These are phyloP conservation scores for Carnegiea gigantea DNA, from an alignment of 179 eudicot species.

Conservation along the genomic window DNA sequence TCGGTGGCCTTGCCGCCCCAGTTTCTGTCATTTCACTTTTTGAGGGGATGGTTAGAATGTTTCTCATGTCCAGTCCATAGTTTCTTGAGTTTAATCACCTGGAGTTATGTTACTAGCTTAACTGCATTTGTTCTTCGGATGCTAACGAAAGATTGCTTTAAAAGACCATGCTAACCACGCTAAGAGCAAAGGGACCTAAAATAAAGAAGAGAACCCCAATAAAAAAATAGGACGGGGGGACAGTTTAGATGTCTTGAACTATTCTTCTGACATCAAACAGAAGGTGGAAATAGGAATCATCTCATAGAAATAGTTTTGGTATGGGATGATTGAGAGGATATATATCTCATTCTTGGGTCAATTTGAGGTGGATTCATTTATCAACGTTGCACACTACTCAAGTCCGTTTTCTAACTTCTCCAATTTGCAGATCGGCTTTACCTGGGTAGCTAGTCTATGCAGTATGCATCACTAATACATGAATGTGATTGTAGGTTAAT, in stretches of 20 bases:
- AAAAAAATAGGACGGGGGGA: not conserved
- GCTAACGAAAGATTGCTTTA: not conserved
- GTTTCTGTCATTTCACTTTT: not conserved
- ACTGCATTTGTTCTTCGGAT: not conserved
- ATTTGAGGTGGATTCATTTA: not conserved
- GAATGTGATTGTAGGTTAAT: slow-evolving; percentile 63
- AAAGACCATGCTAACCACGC: not conserved
- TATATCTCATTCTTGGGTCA: not conserved
- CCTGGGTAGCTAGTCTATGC: not conserved
- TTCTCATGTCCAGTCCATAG: not conserved
- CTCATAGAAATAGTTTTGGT: not conserved
- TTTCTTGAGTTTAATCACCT: not conserved
- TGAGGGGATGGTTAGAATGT: not conserved
- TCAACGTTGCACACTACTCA: not conserved
- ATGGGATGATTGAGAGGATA: too few species aligned
- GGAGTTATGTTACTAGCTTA: too few species aligned
- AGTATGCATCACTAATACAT: not conserved
- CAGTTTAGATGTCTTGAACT: not conserved
- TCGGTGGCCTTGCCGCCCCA: not conserved
- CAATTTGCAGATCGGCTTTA: not conserved
- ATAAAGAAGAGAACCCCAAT: not conserved
- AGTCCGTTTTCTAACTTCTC: not conserved
- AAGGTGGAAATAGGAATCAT: not conserved
- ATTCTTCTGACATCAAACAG: not conserved
- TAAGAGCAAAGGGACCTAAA: not conserved